Base-by-base conservation (phyloP, 345 rosid species). In the Leavenworthia alabamica region DNA sequence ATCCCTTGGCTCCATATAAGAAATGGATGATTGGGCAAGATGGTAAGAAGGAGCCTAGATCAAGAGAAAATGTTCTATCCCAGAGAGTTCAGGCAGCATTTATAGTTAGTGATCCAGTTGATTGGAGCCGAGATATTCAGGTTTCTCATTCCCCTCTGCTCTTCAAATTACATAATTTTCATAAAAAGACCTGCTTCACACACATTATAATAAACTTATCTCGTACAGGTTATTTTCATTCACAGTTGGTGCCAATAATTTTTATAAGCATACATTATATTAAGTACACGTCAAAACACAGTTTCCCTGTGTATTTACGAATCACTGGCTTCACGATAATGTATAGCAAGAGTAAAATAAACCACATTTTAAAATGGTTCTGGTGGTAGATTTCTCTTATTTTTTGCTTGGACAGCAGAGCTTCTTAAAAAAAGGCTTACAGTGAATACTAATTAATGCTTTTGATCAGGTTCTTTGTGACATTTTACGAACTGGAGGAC, bases 61-160 rank as follows among this genome's bases (percentile, higher is more conserved):
- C 62, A 14, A 72, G 69, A 65, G 46, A 55, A 42, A 36, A 5
- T 29, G 62, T 88, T 15, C 29, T 36, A 49, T 77, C 84, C 22
- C 65, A 75, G 12, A 82, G 83, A 81, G 94, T 86, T 64, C 79
- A 81, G 78, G 97, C 96, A 60, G 90, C 89, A 19, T 88, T 90
- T 77, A 37, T 91, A 35, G 85, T 91, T 50, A 88, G 96, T 70
- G 97, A 90, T 75, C 70, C 97, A 45, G 82, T 88, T 66, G 96
- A 90, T 69, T 86, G 97, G 97, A 83, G 96, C 82, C 76, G 88
- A 66, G 94, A 91, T 78, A 77, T 84, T 65, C 97, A 88, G 97
- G 97, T 88, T 48, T n/a, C 0, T 40, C 3, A 41, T 43, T 43
- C 40, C 44, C 8, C 2, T 27, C 33, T 41, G 10, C 8, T 33